Base-by-base conservation (phyloP, 306 rosid genomes). In the Gastrolobium bilobum region DNA sequence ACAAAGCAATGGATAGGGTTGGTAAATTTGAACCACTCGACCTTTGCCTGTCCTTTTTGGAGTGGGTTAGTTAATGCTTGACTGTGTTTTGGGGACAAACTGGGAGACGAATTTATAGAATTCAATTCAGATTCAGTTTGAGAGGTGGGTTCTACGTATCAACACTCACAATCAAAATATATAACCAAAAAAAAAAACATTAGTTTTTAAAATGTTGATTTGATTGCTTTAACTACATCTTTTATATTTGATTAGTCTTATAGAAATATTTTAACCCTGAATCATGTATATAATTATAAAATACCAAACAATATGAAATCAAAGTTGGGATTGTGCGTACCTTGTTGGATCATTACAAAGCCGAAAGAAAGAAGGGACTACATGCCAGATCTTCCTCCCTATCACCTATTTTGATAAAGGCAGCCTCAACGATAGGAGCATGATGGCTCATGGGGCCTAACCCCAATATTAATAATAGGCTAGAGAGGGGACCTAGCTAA, bases 1-100 rank as follows among this genome's bases (percentile, higher is more conserved):
- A 15, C 52, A 78, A 71, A 64, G 86, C 72, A 83, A 64, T 38
- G 65, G 83, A 83, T 71, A 39, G 83, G 68, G 83, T 54, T 71
- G 66, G 76, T 67, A 78, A 77, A 78, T 31, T 78, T 65, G 83
- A 72, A 72, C 43, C 72, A 78, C 76, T 83, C 51, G 51, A 57
- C 48, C 20, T 61, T 13, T 80, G 80, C 52, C 52, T 72, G 67
- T 29, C 65, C 79, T 65, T 48, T 77, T 68, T 44, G 29, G 71
- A 71, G 57, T 44, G 76, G 62, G 33, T 77, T 64, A 83, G 10
- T 83, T 71, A 83, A 71, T 83, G 83, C 80, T 72, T 78, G 53
- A 83, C 82, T 78, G 60, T 33, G 83, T 46, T 56, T 34, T 47
- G 86, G 79, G 65, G 86, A 77, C 86, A 79, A 62, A 38, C 56